phyloP scores from a whole-genome alignment of 23 red algal species.

The Chondrus crispus region DNA sequence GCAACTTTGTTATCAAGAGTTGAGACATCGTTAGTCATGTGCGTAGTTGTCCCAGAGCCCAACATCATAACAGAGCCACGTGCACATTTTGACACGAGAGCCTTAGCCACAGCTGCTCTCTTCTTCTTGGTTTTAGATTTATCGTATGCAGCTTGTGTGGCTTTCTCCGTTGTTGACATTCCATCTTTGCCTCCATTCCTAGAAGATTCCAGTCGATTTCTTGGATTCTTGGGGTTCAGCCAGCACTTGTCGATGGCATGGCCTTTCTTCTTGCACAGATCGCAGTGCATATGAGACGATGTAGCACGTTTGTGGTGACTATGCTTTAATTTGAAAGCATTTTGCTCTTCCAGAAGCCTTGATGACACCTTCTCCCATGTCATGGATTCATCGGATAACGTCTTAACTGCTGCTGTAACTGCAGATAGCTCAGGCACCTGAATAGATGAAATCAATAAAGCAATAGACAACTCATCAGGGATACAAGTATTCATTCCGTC shows the following conservation, averaged over 20 bases:
- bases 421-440: neutral
- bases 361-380: neutral
- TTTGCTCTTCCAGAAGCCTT: neutral
- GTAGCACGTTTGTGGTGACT: neutral
- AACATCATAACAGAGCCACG: conserved; percentile 21
- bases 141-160: no score
- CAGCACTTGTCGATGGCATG: neutral
- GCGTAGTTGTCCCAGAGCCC: conserved; percentile 11
- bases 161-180: no score
- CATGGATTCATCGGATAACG: neutral
- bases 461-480: neutral
- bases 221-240: neutral
- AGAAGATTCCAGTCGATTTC: neutral
- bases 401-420: neutral
- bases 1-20: neutral
- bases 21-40: neutral
- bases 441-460: neutral
- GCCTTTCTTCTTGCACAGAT: neutral
- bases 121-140: no score
- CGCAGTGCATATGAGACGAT: neutral
- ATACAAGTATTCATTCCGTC: neutral
- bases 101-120: no score
- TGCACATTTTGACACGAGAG: no score
- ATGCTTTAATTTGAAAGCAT: neutral
- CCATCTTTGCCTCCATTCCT: no score